These are phyloP conservation scores for Sporothrix luriei DNA, from an alignment of 2,329 filamentous ascomycete species.

Conservation along the genomic window DNA sequence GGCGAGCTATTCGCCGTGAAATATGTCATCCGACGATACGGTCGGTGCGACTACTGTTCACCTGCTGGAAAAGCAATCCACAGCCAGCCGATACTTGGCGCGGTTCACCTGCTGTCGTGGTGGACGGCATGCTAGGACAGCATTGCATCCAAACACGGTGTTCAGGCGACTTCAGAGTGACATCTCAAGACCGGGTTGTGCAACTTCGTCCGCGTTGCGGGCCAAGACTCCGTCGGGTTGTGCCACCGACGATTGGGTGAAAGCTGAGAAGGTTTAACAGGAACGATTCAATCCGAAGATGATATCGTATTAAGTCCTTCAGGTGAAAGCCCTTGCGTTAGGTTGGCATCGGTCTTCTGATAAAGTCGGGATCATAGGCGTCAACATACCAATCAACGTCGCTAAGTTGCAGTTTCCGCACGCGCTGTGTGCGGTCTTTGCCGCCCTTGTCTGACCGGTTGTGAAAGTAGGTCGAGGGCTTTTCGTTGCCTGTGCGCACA, in stretches of 20 bases:
- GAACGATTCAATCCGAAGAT: not conserved
- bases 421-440: slow-evolving; percentile 74
- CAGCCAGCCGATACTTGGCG: not conserved
- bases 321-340: not conserved
- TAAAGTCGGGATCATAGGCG: not conserved
- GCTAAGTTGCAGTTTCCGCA: slow-evolving; percentile 88
- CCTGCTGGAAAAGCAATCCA: not conserved
- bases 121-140: not conserved
- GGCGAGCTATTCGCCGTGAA: not conserved
- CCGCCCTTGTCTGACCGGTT: slow-evolving; percentile 59
- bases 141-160: not conserved
- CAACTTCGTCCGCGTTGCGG: not conserved
- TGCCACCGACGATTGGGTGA: not conserved
- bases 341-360: not conserved
- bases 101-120: not conserved
- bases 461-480: slow-evolving; percentile 53
- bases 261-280: not conserved
- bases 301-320: slow-evolving; percentile 12
- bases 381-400: slow-evolving; percentile 89
- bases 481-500: slow-evolving; percentile 51
- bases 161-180: not conserved
- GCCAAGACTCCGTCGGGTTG: not conserved
- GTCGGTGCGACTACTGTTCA: not conserved
- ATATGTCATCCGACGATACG: not conserved
- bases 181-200: no score